Conservation (phyloP, 257 asterid genomes). For the Solanum chmielewskii region DNA sequence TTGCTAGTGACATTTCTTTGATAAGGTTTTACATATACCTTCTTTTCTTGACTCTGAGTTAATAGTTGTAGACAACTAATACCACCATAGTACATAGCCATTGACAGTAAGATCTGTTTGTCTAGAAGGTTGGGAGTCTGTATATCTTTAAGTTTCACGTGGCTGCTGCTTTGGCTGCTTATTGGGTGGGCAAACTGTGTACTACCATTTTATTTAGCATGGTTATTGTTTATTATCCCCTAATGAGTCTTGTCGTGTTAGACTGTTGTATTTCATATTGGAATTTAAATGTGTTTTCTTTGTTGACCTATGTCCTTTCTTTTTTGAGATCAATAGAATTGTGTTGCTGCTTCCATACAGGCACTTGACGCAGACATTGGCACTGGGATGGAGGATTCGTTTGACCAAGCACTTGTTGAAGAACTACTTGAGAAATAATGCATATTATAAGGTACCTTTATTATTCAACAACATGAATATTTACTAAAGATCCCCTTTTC, state of each 20-base stretch:
- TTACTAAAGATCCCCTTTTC: not conserved
- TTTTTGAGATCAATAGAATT: not conserved
- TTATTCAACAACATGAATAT: not conserved
- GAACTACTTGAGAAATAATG: slow-evolving; percentile 75
- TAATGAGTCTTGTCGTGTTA: not conserved
- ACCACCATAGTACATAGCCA: not conserved
- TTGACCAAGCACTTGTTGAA: slow-evolving; percentile 77
- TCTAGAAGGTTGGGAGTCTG: not conserved
- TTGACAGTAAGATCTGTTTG: not conserved
- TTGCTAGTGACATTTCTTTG: not conserved
- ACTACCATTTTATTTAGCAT: not conserved
- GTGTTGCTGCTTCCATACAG: slow-evolving; percentile 18
- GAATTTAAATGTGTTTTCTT: not conserved
- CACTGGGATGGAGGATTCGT: slow-evolving; percentile 99
- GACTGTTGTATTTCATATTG: not conserved
- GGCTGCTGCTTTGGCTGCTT: not conserved
- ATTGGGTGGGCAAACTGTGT: not conserved
- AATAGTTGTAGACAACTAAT: not conserved
- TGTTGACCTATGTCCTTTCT: not conserved
- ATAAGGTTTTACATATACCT: not conserved
- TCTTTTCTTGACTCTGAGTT: not conserved
- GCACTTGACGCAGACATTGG: slow-evolving; percentile 80
- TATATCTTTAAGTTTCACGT: not conserved
- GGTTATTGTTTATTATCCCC: not conserved
- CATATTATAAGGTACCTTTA: slow-evolving; percentile 75